phyloP scores from a whole-genome alignment of 2,329 filamentous ascomycete species.

The Domatiomyces catenatus region DNA sequence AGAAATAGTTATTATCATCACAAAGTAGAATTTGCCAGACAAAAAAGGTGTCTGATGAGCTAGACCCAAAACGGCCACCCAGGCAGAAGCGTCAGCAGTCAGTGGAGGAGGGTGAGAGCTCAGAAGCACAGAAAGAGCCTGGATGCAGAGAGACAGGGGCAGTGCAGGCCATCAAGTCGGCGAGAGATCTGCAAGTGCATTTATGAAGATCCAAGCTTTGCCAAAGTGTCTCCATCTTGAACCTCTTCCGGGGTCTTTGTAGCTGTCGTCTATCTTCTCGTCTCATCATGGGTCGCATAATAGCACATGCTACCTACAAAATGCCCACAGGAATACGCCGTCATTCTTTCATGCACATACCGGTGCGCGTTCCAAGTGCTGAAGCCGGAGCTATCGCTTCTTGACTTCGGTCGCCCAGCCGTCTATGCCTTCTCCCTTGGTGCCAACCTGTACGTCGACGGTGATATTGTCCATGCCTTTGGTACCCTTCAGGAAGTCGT shows the following conservation, averaged over 20 bases:
- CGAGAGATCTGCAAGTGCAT: not conserved
- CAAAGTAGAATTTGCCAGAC: too few species aligned
- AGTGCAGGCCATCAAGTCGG: not conserved
- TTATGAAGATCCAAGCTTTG: not conserved
- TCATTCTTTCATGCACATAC: not conserved
- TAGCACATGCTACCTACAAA: not conserved
- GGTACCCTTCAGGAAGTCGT: slow-evolving; percentile 68
- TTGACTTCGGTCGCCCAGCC: slow-evolving; percentile 86
- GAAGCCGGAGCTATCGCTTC: slow-evolving; percentile 41
- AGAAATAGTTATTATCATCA: too few species aligned
- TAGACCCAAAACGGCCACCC: too few species aligned
- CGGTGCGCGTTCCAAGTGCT: not conserved
- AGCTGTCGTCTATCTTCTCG: not conserved
- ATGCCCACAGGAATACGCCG: not conserved
- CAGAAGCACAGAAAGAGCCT: not conserved
- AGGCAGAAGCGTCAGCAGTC: too few species aligned
- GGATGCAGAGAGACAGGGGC: not conserved
- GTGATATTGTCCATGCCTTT: slow-evolving; percentile 72
- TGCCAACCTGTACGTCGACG: slow-evolving; percentile 63
- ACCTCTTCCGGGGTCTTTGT: not conserved
- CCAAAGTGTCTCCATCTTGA: not conserved
- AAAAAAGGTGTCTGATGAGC: too few species aligned
- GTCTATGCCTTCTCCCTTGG: slow-evolving; percentile 78
- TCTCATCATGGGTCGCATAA: not conserved
- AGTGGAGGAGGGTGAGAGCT: too few species aligned